Percentiles rank a stretch among this genome's conserved stretches.
Evolutionary conservation across 352 stramenopile species (phyloP).

Genomic region (Globisporangium okanoganense): DNA sequence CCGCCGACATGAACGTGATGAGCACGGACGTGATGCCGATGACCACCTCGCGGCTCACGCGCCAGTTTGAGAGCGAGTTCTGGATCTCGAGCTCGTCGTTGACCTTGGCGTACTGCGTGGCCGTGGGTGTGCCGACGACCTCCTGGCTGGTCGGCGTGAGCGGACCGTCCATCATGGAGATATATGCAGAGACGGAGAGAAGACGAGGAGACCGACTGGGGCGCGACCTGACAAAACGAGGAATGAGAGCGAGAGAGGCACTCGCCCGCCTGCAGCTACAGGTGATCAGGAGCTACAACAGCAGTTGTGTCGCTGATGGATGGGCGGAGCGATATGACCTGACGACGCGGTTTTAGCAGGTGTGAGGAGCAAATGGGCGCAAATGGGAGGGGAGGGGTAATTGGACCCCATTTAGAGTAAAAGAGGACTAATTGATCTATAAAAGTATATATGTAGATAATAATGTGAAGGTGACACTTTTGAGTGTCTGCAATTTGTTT

Average conservation of each 20-base stretch:
- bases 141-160: slow-evolving; percentile 10
- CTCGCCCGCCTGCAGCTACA: no score
- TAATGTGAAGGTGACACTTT: no score
- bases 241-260: neutral
- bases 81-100: slow-evolving; percentile 20
- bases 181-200: no score
- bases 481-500: no score
- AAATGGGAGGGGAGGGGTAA: no score
- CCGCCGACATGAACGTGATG: slow-evolving; percentile 34
- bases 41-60: slow-evolving; percentile 19
- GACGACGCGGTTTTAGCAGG: no score
- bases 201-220: slow-evolving; percentile 2
- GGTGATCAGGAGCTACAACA: neutral
- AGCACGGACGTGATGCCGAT: slow-evolving; percentile 23
- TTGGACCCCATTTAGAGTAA: no score
- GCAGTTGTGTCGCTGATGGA: neutral
- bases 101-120: slow-evolving; percentile 13
- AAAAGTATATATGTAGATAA: no score
- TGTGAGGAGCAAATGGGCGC: no score
- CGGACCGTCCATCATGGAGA: slow-evolving; percentile 1
- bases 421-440: no score
- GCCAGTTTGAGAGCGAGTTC: slow-evolving; percentile 27
- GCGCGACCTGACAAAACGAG: neutral
- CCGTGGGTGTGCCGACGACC: slow-evolving; percentile 5
- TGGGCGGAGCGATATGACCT: neutral